Conservation (phyloP, 768 basidiomycete genomes). For the Boletellus ananas region DNA sequence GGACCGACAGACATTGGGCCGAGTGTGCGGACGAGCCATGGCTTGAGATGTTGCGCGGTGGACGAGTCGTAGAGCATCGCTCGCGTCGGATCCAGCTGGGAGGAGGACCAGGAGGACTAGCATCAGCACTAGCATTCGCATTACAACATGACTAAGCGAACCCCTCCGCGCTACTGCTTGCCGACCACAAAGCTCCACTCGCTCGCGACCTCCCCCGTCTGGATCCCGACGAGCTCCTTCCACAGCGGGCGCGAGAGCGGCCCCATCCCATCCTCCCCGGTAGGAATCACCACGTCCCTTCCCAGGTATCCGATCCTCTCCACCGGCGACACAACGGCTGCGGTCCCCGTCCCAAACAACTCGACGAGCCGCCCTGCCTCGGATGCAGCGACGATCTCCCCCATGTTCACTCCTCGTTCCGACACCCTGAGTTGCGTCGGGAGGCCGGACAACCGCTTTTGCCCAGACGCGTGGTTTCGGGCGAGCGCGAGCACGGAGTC, state of each 20-base stretch:
- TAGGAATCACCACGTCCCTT: slow-evolving; percentile 51
- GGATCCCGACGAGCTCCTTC: slow-evolving; percentile 54
- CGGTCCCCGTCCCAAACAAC: slow-evolving; percentile 49
- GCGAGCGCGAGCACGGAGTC: slow-evolving; percentile 49
- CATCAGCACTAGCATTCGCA: not conserved
- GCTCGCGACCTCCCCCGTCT: slow-evolving; percentile 72
- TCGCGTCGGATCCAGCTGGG: not conserved
- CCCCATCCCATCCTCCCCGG: slow-evolving; percentile 71
- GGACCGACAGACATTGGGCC: slow-evolving; percentile 71
- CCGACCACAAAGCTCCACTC: slow-evolving; percentile 65
- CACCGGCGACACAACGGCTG: slow-evolving; percentile 52
- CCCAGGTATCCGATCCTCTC: slow-evolving; percentile 58
- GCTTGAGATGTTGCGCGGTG: slow-evolving; percentile 65
- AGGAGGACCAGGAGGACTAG: not conserved
- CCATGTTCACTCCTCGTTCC: slow-evolving; percentile 74
- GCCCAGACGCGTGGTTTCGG: slow-evolving; percentile 52
- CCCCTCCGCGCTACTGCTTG: not conserved
- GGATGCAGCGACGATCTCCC: slow-evolving; percentile 56
- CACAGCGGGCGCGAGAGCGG: slow-evolving; percentile 51
- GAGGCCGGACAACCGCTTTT: slow-evolving; percentile 44
- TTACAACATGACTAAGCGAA: slow-evolving; percentile 15
- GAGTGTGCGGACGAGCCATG: slow-evolving; percentile 84
- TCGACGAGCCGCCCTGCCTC: slow-evolving; percentile 43
- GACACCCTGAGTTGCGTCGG: slow-evolving; percentile 54
- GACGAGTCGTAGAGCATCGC: slow-evolving; percentile 67